These are phyloP conservation scores for Macaranga tanarius DNA, from an alignment of 441 rosid species.

Conservation along the genomic window DNA sequence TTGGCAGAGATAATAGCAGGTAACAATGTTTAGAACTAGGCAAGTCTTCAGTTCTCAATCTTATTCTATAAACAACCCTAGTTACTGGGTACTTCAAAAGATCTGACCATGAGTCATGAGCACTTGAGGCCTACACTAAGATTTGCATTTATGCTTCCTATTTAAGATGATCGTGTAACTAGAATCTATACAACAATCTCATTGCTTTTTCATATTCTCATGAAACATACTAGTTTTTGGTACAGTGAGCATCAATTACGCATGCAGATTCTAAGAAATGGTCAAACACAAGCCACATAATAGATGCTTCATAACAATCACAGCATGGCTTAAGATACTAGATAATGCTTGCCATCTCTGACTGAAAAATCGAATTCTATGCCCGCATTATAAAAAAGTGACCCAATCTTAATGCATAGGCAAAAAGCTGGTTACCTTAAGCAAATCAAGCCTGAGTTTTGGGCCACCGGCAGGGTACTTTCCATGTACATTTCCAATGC, in stretches of 20 bases:
- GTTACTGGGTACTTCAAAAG: background rate
- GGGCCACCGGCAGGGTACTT: constrained; percentile 93
- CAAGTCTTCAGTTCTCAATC: background rate
- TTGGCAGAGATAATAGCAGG: background rate
- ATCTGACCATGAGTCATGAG: background rate
- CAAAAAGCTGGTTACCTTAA: constrained; percentile 47
- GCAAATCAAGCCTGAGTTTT: constrained; percentile 80
- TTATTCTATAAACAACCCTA: background rate
- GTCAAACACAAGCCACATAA: background rate
- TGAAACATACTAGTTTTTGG: background rate
- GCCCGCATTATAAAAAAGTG: background rate
- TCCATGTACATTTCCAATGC: constrained; percentile 97
- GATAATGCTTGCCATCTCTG: background rate
- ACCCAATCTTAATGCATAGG: background rate
- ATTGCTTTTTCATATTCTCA: background rate
- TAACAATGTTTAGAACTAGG: background rate
- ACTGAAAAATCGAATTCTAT: constrained; percentile 2
- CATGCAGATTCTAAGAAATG: background rate
- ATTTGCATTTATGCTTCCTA: background rate
- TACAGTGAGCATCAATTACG: background rate
- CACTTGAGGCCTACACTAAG: background rate
- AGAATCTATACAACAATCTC: background rate
- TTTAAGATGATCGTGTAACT: constrained; percentile 5
- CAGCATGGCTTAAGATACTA: constrained; percentile 6
- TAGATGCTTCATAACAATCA: background rate